Conservation (phyloP, 78 protist genomes). For the Tieghemostelium lacteum region DNA sequence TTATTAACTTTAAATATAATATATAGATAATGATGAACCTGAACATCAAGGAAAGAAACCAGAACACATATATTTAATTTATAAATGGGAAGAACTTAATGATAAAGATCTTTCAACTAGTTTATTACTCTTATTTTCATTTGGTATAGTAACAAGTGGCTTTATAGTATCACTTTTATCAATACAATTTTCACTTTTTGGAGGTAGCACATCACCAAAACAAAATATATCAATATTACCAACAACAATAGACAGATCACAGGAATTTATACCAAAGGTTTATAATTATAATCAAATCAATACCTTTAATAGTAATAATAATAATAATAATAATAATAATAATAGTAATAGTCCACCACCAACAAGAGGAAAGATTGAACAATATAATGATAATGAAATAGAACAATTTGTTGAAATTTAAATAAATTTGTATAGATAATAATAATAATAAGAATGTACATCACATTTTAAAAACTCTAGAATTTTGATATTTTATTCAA, state of each 20-base stretch:
- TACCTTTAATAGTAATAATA: not conserved
- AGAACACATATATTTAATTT: constrained; percentile 44
- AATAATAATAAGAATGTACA: not conserved
- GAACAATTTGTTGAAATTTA: not conserved
- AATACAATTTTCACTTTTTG: not conserved
- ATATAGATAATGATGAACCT: constrained; percentile 57
- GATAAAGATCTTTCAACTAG: constrained; percentile 48
- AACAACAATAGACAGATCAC: not conserved
- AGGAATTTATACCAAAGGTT: not conserved
- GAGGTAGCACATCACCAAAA: not conserved
- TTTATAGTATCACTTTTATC: constrained; percentile 17
- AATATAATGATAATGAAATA: not conserved
- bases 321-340: constrained; percentile 2
- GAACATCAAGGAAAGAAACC: constrained; percentile 58
- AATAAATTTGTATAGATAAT: not conserved
- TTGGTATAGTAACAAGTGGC: constrained; percentile 41
- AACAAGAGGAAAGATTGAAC: too few relatives aligned
- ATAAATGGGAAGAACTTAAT: constrained; percentile 54
- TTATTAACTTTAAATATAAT: not conserved
- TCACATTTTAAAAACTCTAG: too few relatives aligned
- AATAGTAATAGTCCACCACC: not conserved
- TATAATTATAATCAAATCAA: not conserved
- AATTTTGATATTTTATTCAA: too few relatives aligned
- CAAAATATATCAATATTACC: not conserved
- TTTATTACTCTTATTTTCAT: constrained; percentile 40